Conservation (phyloP, 2,329 filamentous ascomycete genomes). For the Talaromyces sp. region DNA sequence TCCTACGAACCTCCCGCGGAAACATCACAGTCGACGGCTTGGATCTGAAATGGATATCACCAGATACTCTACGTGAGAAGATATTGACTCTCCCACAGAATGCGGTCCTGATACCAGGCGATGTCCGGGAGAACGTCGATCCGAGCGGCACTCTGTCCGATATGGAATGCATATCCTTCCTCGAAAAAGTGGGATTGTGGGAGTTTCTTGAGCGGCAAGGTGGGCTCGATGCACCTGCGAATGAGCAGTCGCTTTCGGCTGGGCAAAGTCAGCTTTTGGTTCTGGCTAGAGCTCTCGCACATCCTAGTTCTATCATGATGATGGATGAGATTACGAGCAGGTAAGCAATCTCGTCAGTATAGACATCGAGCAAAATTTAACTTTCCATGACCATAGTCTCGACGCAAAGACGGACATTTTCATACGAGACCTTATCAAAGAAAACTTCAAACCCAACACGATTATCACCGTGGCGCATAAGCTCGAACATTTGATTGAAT, state of each 20-base stretch:
- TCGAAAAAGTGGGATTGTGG: conserved; percentile 38
- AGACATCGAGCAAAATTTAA: background rate
- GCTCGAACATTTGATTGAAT: background rate
- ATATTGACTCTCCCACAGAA: conserved; percentile 45
- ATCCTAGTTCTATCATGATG: conserved; percentile 43
- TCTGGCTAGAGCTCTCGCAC: conserved; percentile 57
- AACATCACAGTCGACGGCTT: conserved; percentile 42
- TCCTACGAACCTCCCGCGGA: conserved; percentile 40
- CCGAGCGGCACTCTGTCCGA: conserved; percentile 31
- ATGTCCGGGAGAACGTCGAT: conserved; percentile 38
- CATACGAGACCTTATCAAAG: background rate
- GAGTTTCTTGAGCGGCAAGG: conserved; percentile 37
- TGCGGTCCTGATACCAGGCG: conserved; percentile 40
- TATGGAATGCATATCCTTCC: conserved; percentile 32
- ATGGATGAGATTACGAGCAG: conserved; percentile 42
- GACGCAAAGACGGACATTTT: background rate
- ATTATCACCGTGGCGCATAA: conserved; percentile 2
- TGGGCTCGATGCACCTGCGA: conserved; percentile 42
- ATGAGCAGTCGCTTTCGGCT: conserved; percentile 49
- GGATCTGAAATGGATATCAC: conserved; percentile 37
- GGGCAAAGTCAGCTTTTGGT: conserved; percentile 64
- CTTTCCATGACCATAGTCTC: background rate
- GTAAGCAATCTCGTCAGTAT: conserved; percentile 20
- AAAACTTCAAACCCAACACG: background rate
- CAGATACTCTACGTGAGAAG: conserved; percentile 37